Conservation (phyloP, 139 green algal species). For the Chlorella sp. region DNA sequence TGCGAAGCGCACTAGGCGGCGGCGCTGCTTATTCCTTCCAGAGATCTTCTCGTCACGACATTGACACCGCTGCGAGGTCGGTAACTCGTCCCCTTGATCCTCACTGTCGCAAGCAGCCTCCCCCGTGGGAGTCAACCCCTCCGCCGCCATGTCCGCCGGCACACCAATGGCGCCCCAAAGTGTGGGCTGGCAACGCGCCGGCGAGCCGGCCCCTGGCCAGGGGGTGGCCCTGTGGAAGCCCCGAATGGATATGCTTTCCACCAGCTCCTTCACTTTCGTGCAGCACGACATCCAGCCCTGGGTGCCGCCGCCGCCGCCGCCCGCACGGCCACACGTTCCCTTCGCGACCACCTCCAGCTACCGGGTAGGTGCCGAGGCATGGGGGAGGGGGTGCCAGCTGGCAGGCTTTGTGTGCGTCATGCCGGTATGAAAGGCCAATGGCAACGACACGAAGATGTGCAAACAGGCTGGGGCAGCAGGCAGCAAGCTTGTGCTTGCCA, state of each 20-base stretch:
- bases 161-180: background rate
- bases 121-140: background rate
- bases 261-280: background rate
- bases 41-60: no score
- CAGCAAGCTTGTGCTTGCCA: background rate
- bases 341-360: background rate
- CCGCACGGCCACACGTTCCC: background rate
- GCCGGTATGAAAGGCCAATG: background rate
- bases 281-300: background rate
- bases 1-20: no score
- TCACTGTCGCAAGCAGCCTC: background rate
- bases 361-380: background rate
- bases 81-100: background rate
- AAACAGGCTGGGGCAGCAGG: background rate
- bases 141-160: no score
- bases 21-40: background rate
- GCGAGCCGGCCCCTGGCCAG: background rate
- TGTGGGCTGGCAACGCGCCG: background rate
- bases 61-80: background rate
- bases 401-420: background rate
- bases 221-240: background rate
- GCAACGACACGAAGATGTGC: background rate
- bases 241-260: background rate
- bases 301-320: background rate
- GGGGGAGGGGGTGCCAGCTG: background rate